These are phyloP conservation scores for Sugiyamaella boreocaroliniensis DNA, from an alignment of 805 yeast genomes.

Conservation along the genomic window DNA sequence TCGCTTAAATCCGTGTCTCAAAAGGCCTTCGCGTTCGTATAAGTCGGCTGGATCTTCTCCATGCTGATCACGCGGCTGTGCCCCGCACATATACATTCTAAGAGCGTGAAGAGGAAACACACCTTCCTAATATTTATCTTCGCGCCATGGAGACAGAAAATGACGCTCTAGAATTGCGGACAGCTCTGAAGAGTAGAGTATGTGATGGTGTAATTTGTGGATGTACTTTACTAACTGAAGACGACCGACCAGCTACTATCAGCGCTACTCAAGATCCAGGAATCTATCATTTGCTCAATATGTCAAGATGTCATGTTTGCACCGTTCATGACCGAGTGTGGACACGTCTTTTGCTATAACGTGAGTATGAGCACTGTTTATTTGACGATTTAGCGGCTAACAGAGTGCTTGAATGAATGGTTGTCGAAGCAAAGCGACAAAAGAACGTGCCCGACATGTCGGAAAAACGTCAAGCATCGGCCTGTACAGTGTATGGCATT, in stretches of 20 bases:
- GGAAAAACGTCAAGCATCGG: slow-evolving; percentile 10
- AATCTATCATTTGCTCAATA: slow-evolving; percentile 39
- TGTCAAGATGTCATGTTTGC: slow-evolving; percentile 57
- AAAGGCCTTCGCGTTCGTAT: no score
- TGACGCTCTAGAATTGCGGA: not conserved
- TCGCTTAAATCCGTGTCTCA: no score
- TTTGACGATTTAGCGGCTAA: not conserved
- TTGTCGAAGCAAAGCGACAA: slow-evolving; percentile 13
- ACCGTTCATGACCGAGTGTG: slow-evolving; percentile 53
- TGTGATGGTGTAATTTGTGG: no score
- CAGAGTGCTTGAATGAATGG: slow-evolving; percentile 28
- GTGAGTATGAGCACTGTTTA: slow-evolving; percentile 8
- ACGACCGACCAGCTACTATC: not conserved
- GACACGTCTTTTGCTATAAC: slow-evolving; percentile 60
- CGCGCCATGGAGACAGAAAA: not conserved
- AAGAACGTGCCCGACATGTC: slow-evolving; percentile 22
- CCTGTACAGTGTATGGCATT: slow-evolving; percentile 13
- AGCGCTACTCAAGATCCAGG: slow-evolving; percentile 14
- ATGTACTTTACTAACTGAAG: not conserved
- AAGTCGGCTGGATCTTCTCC: not conserved
- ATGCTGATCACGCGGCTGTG: not conserved
- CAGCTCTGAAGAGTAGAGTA: not conserved
- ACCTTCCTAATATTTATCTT: not conserved
- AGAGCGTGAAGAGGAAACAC: no score
- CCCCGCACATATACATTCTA: not conserved